Conservation (phyloP, 2,329 filamentous ascomycete species). For the Mycocentrospora acerina region DNA sequence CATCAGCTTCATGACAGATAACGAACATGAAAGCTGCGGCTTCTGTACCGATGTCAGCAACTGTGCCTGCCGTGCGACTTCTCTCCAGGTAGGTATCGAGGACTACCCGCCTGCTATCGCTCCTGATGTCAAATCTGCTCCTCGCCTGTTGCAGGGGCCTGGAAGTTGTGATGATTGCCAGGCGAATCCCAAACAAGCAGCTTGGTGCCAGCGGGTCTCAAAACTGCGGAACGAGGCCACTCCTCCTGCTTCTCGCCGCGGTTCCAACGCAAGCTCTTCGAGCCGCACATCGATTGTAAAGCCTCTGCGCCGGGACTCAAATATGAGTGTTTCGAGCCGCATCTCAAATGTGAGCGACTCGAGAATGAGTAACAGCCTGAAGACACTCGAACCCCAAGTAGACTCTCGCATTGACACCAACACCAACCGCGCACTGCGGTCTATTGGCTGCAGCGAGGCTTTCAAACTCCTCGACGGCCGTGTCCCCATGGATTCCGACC, state of each 20-base stretch:
- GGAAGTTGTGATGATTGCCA: slow-evolving; percentile 41
- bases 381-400: slow-evolving; percentile 30
- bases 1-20: slow-evolving; percentile 21
- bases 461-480: slow-evolving; percentile 38
- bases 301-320: too few species aligned
- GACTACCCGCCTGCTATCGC: slow-evolving; percentile 13
- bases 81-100: too few species aligned
- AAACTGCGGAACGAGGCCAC: slow-evolving; percentile 26
- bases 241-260: too few species aligned
- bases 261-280: too few species aligned
- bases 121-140: slow-evolving; percentile 12
- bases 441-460: slow-evolving; percentile 39
- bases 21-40: slow-evolving; percentile 30
- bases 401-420: slow-evolving; percentile 22
- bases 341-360: too few species aligned
- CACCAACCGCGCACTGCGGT: slow-evolving; percentile 13
- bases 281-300: too few species aligned
- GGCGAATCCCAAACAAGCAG: slow-evolving; percentile 35
- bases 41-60: slow-evolving; percentile 37
- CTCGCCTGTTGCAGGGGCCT: slow-evolving; percentile 18
- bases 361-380: slow-evolving; percentile 21
- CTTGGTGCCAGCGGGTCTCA: slow-evolving; percentile 39
- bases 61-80: slow-evolving; percentile 34
- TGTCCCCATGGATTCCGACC: slow-evolving; percentile 34
- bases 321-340: too few species aligned